Base-by-base conservation (phyloP, 2,329 filamentous ascomycete genomes). In the Xylariaceae sp. region DNA sequence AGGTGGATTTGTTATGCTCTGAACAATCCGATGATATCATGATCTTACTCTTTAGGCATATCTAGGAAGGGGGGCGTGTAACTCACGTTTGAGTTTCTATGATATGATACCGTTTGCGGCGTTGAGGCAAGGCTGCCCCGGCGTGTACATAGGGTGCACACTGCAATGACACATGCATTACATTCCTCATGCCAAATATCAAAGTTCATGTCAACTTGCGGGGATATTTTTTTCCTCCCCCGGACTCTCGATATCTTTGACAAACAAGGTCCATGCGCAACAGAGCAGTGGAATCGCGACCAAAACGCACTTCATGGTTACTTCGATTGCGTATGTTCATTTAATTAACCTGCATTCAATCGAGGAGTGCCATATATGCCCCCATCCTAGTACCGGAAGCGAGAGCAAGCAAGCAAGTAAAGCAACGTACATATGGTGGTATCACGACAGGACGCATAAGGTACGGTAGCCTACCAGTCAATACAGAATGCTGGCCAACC, bases 401-500 rank as follows among this genome's bases (percentile, higher is more conserved):
- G 51, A 56, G 43, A n/a, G n/a, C n/a, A n/a, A n/a, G n/a, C n/a
- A n/a, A n/a, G n/a, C n/a, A n/a, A n/a, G n/a, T n/a, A n/a, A n/a
- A n/a, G n/a, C n/a, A n/a, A n/a, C n/a, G n/a, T n/a, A 44, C 41
- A 45, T 26, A 33, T 41, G 45, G 9, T 46, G 29, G 49, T 58
- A 55, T 45, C 60, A 62, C 60, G 40, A 47, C 60, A 62, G 53
- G 56, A 47, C 41, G 59, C 59, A 61, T 47, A 52, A 26, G n/a
- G 16, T 36, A 9, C 12, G 9, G 11, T 41, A 52, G 34, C 21
- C 39, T 56, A 53, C 57, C 56, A 52, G 46, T 47, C 40, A 52
- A 49, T 47, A 26, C 34, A 40, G 16, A 53, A 54, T 36, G 24
- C 28, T 56, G 56, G 56, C 23, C 31, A 23, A 47, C 56, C 56